Evolutionary conservation across 2,329 filamentous ascomycete species (phyloP).

Genomic region (Thelonectria olida): DNA sequence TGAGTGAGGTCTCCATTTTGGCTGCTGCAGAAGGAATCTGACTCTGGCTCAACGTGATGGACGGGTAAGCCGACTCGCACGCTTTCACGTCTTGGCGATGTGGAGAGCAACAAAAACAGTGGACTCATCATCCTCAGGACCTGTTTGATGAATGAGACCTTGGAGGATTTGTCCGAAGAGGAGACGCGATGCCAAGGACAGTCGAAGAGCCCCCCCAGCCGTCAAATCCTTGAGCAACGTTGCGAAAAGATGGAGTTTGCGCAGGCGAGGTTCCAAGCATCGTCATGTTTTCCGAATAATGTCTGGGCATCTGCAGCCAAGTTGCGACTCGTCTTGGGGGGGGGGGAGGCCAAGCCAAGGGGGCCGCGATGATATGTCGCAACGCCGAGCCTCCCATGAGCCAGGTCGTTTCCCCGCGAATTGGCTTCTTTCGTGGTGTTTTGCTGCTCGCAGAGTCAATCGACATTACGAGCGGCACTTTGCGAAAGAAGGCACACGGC

Average conservation of each 20-base stretch:
- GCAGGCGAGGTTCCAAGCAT: neutral
- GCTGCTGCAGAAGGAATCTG: neutral
- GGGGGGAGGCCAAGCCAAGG: neutral
- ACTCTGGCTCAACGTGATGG: neutral
- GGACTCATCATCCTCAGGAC: neutral
- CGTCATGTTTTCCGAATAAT: neutral
- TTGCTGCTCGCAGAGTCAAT: neutral
- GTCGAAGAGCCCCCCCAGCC: too few relatives aligned
- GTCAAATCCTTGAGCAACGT: neutral
- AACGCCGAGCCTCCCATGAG: neutral
- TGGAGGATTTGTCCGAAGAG: neutral
- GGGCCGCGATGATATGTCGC: too few relatives aligned
- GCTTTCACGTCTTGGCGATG: neutral
- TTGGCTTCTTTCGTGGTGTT: neutral
- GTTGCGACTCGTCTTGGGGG: neutral
- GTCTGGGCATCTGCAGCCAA: neutral
- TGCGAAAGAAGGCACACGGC: neutral
- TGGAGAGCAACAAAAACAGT: neutral
- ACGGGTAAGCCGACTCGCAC: neutral
- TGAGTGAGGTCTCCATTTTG: neutral
- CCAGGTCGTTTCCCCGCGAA: neutral
- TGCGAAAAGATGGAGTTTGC: neutral
- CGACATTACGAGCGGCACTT: neutral
- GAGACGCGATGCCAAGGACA: neutral
- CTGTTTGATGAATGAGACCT: neutral